Conservation (phyloP, 73 alveolate species). For the Symbiodinium pilosum region DNA sequence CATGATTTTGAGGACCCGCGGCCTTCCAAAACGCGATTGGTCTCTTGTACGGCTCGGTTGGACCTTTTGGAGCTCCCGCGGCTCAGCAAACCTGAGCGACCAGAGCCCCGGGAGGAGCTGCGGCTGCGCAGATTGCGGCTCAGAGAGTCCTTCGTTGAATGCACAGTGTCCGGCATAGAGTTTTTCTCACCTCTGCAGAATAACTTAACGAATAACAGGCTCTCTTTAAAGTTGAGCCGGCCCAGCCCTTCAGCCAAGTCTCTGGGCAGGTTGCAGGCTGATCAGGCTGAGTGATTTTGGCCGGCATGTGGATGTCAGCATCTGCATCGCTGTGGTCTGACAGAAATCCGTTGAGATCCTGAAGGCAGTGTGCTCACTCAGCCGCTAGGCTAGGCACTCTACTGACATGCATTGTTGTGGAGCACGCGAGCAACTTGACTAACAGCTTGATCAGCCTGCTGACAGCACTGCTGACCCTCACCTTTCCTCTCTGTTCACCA, state of each 20-base stretch:
- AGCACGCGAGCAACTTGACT: too few species aligned
- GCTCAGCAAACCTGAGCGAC: background rate
- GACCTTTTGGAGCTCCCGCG: background rate
- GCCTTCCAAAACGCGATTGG: background rate
- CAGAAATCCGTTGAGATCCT: background rate
- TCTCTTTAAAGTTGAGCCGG: too few species aligned
- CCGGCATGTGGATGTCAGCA: background rate
- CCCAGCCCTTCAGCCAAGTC: background rate
- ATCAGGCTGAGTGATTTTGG: background rate
- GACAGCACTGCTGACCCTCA: too few species aligned
- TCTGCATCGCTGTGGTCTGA: background rate
- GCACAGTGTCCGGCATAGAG: too few species aligned
- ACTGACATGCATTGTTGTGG: too few species aligned
- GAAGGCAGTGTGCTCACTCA: too few species aligned
- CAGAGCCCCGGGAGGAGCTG: background rate
- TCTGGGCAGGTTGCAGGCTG: background rate
- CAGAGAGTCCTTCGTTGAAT: background rate
- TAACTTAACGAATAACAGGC: background rate
- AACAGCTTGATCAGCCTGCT: too few species aligned
- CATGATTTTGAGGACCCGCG: too few species aligned
- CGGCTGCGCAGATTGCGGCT: background rate
- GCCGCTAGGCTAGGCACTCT: too few species aligned
- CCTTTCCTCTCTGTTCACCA: too few species aligned
- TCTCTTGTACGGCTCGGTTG: background rate
- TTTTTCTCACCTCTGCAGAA: background rate